A percentile compares a stretch with the other conserved stretches of the same genome.
These are phyloP conservation scores for Ambrosiella xylebori DNA, from an alignment of 2,329 filamentous ascomycete species.

Conservation along the genomic window DNA sequence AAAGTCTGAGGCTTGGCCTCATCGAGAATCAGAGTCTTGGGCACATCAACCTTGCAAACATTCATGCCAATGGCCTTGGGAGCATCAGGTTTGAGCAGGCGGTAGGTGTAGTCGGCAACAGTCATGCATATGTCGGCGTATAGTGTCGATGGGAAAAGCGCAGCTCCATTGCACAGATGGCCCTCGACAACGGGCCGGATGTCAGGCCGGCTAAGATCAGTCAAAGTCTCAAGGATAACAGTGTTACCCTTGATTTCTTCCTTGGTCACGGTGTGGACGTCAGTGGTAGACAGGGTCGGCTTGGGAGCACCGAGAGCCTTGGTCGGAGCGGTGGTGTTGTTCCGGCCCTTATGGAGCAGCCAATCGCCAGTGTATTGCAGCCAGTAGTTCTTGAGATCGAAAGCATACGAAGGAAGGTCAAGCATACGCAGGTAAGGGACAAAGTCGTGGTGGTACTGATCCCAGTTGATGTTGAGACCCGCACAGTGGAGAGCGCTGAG, in stretches of 20 bases:
- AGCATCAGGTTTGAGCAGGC: slow-evolving; percentile 39
- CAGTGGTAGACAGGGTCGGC: slow-evolving; percentile 44
- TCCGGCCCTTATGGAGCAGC: slow-evolving; percentile 53
- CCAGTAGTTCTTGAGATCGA: slow-evolving; percentile 58
- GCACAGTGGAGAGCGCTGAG: slow-evolving; percentile 40
- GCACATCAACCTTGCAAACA: slow-evolving; percentile 49
- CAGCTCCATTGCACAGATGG: slow-evolving; percentile 49
- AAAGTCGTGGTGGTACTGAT: slow-evolving; percentile 46
- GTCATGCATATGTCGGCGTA: slow-evolving; percentile 49
- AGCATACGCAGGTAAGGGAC: slow-evolving; percentile 29
- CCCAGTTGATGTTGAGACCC: slow-evolving; percentile 50
- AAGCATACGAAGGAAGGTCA: slow-evolving; percentile 50
- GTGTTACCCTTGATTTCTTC: slow-evolving; percentile 45
- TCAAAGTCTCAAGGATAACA: slow-evolving; percentile 38
- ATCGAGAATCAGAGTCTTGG: slow-evolving; percentile 49
- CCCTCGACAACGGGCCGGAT: slow-evolving; percentile 42
- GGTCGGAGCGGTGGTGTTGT: slow-evolving; percentile 19
- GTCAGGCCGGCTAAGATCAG: slow-evolving; percentile 46
- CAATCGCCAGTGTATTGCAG: slow-evolving; percentile 50
- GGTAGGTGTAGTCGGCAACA: slow-evolving; percentile 44
- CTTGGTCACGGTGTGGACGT: slow-evolving; percentile 45
- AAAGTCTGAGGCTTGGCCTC: slow-evolving; percentile 36
- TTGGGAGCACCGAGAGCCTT: slow-evolving; percentile 23
- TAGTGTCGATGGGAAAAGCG: slow-evolving; percentile 43
- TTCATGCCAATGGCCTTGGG: slow-evolving; percentile 40